Base-by-base conservation (phyloP, 2,329 filamentous ascomycete genomes). In the Hymenoscyphus linearis region DNA sequence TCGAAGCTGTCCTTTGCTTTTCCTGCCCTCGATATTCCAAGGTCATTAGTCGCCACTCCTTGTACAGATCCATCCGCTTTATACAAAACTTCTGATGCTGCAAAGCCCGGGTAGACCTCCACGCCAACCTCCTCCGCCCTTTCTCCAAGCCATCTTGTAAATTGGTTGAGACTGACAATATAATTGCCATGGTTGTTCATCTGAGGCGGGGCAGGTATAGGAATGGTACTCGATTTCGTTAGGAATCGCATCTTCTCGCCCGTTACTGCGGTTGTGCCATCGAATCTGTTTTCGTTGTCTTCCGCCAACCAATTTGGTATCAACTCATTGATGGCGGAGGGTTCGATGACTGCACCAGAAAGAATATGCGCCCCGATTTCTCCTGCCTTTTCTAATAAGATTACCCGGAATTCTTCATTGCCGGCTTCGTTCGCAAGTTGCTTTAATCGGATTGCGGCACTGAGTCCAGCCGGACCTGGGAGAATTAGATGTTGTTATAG, bases 111-210 rank as follows among this genome's bases (percentile, higher is more conserved):
- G 70, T 98, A 99, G 13, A 99, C 85, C 76, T 99, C 95, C 31
- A 99, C 95, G 35, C 95, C 95, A 34, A 96, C 73, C 77, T 98
- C 95, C 76, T 99, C 95, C n/a, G 95, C 95, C 55, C 93, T 85
- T 74, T 98, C 95, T 55, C 91, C 93, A 2, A 99, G 81, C 95
- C 95, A 99, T 76, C 93, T 96, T 61, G 90, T 89, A 72, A 99
- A 88, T 75, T 98, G 91, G 75, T 96, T 98, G 71, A 99, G 78
- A 72, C 91, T 96, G 71, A 99, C 86, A 68, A 99, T 99, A 76
- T 96, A 98, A 77, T 99, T 99, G 68, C 95, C 95, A 71, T 96
- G 85, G 74, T 99, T 99, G 79, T 93, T 86, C 95, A 99, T 99
- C 78, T 98, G 95, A 35, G 95, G 95, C 52, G 95, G 95, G 13